phyloP scores from a whole-genome alignment of 2,329 filamentous ascomycete genomes.

The Pseudogymnoascus sp. region DNA sequence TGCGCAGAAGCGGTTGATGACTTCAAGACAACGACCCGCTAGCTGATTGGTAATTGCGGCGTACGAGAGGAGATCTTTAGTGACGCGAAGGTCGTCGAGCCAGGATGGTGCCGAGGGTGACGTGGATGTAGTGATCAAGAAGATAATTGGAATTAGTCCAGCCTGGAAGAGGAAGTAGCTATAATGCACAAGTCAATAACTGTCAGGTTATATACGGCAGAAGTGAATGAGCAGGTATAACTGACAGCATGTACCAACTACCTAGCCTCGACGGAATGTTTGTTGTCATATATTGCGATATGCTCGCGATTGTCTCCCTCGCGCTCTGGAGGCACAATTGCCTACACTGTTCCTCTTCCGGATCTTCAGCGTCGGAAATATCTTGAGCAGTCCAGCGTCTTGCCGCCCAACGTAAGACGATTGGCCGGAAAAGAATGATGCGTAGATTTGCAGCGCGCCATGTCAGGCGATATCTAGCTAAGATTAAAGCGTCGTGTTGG shows the following conservation, averaged over 20 bases:
- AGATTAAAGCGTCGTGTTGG: constrained; percentile 32
- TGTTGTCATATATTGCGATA: constrained; percentile 35
- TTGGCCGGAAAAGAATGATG: constrained; percentile 37
- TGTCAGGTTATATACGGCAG: neutral
- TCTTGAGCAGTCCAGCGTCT: constrained; percentile 21
- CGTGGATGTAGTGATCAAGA: constrained; percentile 36
- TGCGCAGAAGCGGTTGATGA: constrained; percentile 33
- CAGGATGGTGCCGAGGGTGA: constrained; percentile 23
- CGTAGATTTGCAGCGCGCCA: constrained; percentile 38
- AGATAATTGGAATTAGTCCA: constrained; percentile 36
- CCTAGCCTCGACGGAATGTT: constrained; percentile 34
- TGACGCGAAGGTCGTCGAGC: constrained; percentile 30
- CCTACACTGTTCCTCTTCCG: constrained; percentile 33
- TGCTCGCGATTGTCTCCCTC: constrained; percentile 34
- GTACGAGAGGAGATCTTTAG: constrained; percentile 33
- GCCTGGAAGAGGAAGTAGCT: constrained; percentile 40
- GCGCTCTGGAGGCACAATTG: constrained; percentile 35
- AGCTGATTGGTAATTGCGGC: constrained; percentile 33
- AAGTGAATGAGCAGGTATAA: neutral
- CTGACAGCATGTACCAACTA: constrained; percentile 36
- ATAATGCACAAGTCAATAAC: constrained; percentile 6
- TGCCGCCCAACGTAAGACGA: constrained; percentile 34
- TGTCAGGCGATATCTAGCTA: constrained; percentile 30
- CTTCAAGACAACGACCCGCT: constrained; percentile 33
- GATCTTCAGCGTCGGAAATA: constrained; percentile 29